Base-by-base conservation (phyloP, 169 alveolate genomes). In the Eimeria praecox region DNA sequence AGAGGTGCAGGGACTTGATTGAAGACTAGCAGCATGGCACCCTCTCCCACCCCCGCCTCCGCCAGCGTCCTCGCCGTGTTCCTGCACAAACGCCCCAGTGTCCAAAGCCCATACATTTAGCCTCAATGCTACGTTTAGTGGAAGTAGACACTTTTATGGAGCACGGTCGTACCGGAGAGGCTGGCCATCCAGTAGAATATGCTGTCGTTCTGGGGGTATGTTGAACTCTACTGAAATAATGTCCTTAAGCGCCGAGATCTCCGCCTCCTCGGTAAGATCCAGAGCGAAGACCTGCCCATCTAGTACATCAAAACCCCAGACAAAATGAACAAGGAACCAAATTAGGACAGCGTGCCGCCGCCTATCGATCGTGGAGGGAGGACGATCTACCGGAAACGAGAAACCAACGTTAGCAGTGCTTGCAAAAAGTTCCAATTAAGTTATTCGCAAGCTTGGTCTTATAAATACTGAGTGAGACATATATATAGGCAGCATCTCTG, bases 11-110 rank as follows among this genome's bases (percentile, higher is more conserved):
- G 38, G 64, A 49, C n/a, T 20, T 40, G 66, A 40, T 62, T 87
- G 56, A 87, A 42, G 64, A 87, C 93, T 42, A 87, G 93, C 82
- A 87, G 93, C 82, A 87, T 87, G 59, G 93, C 93, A 12, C 93
- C 93, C 52, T 87, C 93, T 16, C 82, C 93, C 82, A 87, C 82
- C 54, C 93, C 82, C 27, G 93, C 93, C 82, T 87, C 93, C 42
- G 83, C 83, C 18, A 87, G 82, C 35, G 93, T 87, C 82, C 93
- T 56, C 82, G 93, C 93, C 16, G 64, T 20, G 82, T 71, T 35
- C 83, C 93, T 87, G 83, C 38, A 27, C 91, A 83, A 0, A 54
- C 64, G 49, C 52, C 14, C 4, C 77, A 66, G 80, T 33, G 12
- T 10, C 62, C 38, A 82, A 46, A 80, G 49, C n/a, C 44, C 6